Base-by-base conservation (phyloP, 176 grass and related monocot species). In the Paspalum vaginatum region DNA sequence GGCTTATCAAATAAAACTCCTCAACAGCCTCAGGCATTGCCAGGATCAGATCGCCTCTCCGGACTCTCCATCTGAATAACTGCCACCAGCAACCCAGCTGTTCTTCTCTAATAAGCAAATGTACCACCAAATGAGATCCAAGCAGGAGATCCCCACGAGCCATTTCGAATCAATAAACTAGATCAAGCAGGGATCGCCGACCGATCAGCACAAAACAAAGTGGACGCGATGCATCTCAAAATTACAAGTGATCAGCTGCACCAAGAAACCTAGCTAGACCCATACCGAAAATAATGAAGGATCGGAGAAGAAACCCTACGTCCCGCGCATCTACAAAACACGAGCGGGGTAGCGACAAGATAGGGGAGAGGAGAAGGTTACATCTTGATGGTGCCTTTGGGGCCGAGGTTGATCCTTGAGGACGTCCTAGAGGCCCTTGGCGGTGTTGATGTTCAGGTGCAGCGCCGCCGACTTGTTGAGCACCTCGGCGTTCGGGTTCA, bases 331-430 rank as follows among this genome's bases (percentile, higher is more conserved):
- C 18, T 18, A 57, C 8, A 4, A 49, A n/a, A 9, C 12, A 26
- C 44, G 42, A 61, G 42, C 8, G 41, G 9, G 24, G 45, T 13
- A 5, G 76, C 22, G 7, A 11, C 20, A 42, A 4, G 42, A 7
- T 10, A 25, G 14, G 4, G 61, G 9, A 6, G 53, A 45, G 42
- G 21, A 2, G 4, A 0, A 32, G n/a, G 20, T 74, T 84, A 98
- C 96, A 98, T 95, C 83, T 98, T 98, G 88, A 91, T 93, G 70
- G 96, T 98, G 79, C 90, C 96, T 75, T 95, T 98, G 81, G 92
- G 86, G 1, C 96, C 96, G 79, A 98, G 92, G 84, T 95, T 98
- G 71, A 92, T 93, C 85, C 85, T 91, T 95, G 86, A 98, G 90
- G 67, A 98, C 92, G 13, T 98, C 92, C 76, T 93, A 86, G 54